These are phyloP conservation scores for Salix arbutifolia DNA, from an alignment of 345 rosid species.

Conservation along the genomic window DNA sequence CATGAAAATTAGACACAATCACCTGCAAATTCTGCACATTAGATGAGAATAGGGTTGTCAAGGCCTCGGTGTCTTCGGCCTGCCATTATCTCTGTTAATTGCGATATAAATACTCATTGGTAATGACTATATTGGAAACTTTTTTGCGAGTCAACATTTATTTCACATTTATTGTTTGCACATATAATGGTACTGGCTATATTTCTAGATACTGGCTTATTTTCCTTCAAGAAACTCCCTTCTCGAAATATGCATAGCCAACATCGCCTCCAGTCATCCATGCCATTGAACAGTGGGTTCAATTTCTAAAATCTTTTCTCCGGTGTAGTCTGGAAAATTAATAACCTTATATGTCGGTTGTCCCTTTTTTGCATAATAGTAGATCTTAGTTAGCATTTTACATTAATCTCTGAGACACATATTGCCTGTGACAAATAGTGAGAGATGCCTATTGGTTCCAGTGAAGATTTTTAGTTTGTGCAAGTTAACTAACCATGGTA, in stretches of 20 bases:
- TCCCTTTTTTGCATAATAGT: neutral
- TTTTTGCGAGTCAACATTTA: neutral
- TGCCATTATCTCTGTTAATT: neutral
- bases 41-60: neutral
- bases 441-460: neutral
- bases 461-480: neutral
- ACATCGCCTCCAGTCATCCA: neutral
- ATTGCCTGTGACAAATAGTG: neutral
- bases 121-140: neutral
- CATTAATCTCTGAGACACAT: neutral
- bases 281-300: neutral
- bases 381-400: neutral
- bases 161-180: neutral
- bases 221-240: neutral
- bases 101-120: neutral
- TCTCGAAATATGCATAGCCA: neutral
- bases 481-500: conserved; percentile 5
- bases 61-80: neutral
- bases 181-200: neutral
- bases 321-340: neutral
- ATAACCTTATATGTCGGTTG: neutral
- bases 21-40: neutral
- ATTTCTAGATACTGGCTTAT: neutral
- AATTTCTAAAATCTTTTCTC: neutral
- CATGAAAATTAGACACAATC: neutral